Conservation (phyloP, 768 basidiomycete species). For the Amanita exitialis region DNA sequence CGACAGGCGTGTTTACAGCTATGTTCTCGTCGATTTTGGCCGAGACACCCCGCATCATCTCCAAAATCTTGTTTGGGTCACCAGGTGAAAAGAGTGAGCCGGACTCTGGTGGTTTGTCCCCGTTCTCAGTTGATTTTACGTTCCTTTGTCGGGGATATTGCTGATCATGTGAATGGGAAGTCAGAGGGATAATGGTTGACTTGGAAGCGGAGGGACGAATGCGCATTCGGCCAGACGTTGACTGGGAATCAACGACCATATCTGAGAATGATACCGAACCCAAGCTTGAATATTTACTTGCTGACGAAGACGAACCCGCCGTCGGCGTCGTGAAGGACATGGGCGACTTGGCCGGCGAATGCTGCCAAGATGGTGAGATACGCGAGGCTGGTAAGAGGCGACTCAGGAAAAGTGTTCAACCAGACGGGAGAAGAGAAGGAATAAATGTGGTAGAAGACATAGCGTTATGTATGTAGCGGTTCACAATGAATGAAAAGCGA, state of each 20-base stretch:
- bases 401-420: not conserved
- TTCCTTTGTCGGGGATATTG: not conserved
- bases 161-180: not conserved
- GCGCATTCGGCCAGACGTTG: not conserved
- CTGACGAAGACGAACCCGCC: not conserved
- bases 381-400: not conserved
- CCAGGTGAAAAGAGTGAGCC: not conserved
- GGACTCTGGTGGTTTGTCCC: not conserved
- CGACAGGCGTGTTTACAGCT: not conserved
- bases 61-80: not conserved
- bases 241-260: not conserved
- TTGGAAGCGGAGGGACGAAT: not conserved
- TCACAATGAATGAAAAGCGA: too few relatives aligned
- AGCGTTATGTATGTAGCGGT: not conserved
- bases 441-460: not conserved
- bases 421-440: not conserved
- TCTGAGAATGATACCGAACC: not conserved
- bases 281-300: not conserved
- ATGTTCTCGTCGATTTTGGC: slow-evolving; percentile 4
- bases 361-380: slow-evolving; percentile 6
- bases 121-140: not conserved
- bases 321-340: not conserved
- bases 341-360: not conserved
- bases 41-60: slow-evolving; percentile 5
- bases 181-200: not conserved